Evolutionary conservation across 345 rosid species (phyloP).

Genomic region (Cardamine chenopodiifolia): DNA sequence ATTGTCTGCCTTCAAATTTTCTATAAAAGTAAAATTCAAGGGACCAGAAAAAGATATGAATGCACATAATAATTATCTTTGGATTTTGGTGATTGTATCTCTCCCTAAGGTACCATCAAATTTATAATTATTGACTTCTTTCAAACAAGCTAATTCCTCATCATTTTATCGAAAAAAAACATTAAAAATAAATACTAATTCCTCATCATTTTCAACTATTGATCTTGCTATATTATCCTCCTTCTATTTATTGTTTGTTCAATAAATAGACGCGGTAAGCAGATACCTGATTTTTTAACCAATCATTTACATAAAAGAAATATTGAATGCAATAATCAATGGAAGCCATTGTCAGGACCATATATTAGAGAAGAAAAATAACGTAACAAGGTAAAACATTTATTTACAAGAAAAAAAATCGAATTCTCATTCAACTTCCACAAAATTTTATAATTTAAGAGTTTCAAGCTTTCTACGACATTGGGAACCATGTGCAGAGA

Average conservation of each 20-base stretch:
- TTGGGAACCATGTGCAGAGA: too few relatives aligned
- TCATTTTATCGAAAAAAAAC: too few relatives aligned
- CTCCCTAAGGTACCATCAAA: background rate
- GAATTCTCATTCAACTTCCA: background rate
- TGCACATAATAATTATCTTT: background rate
- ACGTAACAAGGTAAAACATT: background rate
- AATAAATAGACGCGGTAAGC: background rate
- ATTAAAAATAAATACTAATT: too few relatives aligned
- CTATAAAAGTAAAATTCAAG: background rate
- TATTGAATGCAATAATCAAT: background rate
- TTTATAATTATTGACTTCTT: background rate
- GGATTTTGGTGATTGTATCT: background rate
- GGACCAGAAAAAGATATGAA: slow-evolving; percentile 2
- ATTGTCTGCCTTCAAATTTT: background rate
- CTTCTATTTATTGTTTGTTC: background rate
- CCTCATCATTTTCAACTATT: too few relatives aligned
- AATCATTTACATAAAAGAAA: background rate
- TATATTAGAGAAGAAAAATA: background rate
- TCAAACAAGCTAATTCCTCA: background rate
- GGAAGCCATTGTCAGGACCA: background rate
- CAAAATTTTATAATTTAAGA: too few relatives aligned
- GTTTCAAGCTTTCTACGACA: too few relatives aligned
- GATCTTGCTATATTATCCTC: background rate
- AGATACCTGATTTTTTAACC: background rate
- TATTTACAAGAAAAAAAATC: background rate